A percentile compares a stretch with the other conserved stretches of the same genome.
phyloP scores from a whole-genome alignment of 2,329 filamentous ascomycete genomes.

The Penicillium sp. region DNA sequence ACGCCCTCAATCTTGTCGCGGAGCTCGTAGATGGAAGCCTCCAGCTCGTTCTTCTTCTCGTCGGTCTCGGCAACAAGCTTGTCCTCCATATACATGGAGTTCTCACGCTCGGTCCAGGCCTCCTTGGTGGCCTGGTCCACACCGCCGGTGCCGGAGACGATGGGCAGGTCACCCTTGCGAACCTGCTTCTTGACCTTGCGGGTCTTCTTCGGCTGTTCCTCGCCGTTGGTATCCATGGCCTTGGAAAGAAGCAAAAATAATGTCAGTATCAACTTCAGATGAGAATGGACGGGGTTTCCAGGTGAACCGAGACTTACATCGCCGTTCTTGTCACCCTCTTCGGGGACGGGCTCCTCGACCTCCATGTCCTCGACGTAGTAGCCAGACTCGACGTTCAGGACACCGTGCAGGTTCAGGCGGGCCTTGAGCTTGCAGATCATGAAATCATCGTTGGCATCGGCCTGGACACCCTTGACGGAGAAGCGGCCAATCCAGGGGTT shows the following conservation, averaged over 20 bases:
- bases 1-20: slow-evolving; percentile 91
- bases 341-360: slow-evolving; percentile 85
- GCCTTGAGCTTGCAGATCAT: slow-evolving; percentile 99
- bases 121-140: slow-evolving; percentile 65
- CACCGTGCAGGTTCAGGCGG: slow-evolving; percentile 89
- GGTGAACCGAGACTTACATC: slow-evolving; percentile 34
- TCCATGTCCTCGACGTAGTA: slow-evolving; percentile 99
- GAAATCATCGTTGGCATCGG: slow-evolving; percentile 88
- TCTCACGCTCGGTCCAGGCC: slow-evolving; percentile 71
- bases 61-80: slow-evolving; percentile 97
- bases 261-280: not conserved
- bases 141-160: slow-evolving; percentile 74
- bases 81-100: slow-evolving; percentile 92
- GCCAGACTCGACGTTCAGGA: slow-evolving; percentile 91
- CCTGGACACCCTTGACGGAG: slow-evolving; percentile 95
- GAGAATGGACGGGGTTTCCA: not conserved
- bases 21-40: slow-evolving; percentile 94
- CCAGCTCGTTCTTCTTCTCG: slow-evolving; percentile 99
- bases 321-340: slow-evolving; percentile 62
- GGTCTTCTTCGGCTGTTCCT: slow-evolving; percentile 70
- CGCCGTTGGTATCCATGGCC: slow-evolving; percentile 80
- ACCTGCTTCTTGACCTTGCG: slow-evolving; percentile 99
- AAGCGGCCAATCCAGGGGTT: slow-evolving; percentile 96
- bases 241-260: slow-evolving; percentile 34
- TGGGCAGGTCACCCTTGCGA: slow-evolving; percentile 89